These are phyloP conservation scores for Xylaria sp. DNA, from an alignment of 2,329 filamentous ascomycete genomes.

Conservation along the genomic window DNA sequence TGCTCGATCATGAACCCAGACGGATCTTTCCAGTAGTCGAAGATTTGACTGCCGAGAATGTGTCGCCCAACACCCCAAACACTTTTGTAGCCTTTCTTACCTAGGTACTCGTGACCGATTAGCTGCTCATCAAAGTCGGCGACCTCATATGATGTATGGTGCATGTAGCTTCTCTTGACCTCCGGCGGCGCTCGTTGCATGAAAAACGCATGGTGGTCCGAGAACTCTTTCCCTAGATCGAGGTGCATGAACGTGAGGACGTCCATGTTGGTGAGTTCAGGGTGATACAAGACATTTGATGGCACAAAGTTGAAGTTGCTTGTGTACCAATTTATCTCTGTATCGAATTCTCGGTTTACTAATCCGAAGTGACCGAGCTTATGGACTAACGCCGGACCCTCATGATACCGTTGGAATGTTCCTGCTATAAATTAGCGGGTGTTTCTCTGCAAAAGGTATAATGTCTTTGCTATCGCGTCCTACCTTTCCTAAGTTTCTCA, in stretches of 20 bases:
- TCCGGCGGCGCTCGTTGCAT: conserved; percentile 47
- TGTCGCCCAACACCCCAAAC: conserved; percentile 70
- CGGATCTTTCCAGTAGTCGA: conserved; percentile 54
- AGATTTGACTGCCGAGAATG: conserved; percentile 66
- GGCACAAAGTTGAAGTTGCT: conserved; percentile 50
- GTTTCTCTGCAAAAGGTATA: not conserved
- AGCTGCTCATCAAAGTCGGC: conserved; percentile 68
- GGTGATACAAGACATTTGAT: conserved; percentile 42
- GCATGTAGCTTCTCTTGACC: conserved; percentile 54
- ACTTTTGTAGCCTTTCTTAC: conserved; percentile 59
- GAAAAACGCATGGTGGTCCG: conserved; percentile 66
- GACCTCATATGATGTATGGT: conserved; percentile 67
- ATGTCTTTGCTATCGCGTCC: no score
- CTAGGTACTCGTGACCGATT: conserved; percentile 66
- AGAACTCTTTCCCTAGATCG: conserved; percentile 58
- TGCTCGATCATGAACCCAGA: conserved; percentile 60
- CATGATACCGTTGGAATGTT: conserved; percentile 46
- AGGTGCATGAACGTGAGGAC: conserved; percentile 59
- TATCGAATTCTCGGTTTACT: conserved; percentile 49
- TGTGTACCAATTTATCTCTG: conserved; percentile 48
- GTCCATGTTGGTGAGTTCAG: conserved; percentile 39
- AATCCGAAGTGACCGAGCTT: conserved; percentile 49
- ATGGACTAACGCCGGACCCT: conserved; percentile 48
- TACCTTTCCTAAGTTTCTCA: conserved; percentile 37
- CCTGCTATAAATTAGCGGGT: conserved; percentile 20